Evolutionary conservation across 2,329 filamentous ascomycete genomes (phyloP), one percentile per base, ranked within the genome.

Genomic region (Neoarthrinium moseri): DNA sequence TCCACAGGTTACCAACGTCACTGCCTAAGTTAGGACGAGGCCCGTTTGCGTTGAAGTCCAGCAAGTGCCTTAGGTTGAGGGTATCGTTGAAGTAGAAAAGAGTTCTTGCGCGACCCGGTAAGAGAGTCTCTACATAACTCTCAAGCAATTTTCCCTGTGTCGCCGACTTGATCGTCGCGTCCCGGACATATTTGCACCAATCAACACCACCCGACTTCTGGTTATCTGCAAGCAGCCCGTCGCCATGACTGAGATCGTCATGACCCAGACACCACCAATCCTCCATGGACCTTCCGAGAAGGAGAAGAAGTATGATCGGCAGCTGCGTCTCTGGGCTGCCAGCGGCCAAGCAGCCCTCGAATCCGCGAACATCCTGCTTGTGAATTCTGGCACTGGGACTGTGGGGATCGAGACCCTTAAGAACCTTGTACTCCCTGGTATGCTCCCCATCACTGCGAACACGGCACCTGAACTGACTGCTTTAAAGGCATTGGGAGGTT

Each of bases 321-420:
- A 99, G 69, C 83, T 99, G 32, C 86, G 95, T 43, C 74, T 99
- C 12, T 99, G 94, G 94, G 95, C 91, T 51, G 91, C 92, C 33
- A 89, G 83, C 41, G 94, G 94, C 15, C 94, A 99, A 65, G 80
- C 86, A 55, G 92, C 91, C 13, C 77, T 99, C 2, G 95, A 99
- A 67, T 83, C 90, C 46, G 89, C 94, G 18, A 88, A 95, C 56
- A 85, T 99, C n/a, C 80, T 97, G 11, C 78, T 99, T 5, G 73
- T 99, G 50, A 96, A 96, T 67, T 89, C 87, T 1, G 87, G 90
- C 2, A 71, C 86, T n/a, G 92, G 92, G 8, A 88, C 91, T 2
- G 88, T 91, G 26, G 94, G 91, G 12, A 79, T 95, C 11, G 94
- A 99, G 68, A 85, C 91, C 0, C 78, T 99, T 51, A 99, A 99